These are phyloP conservation scores for Aureobasidium uvarum DNA, from an alignment of 2,329 filamentous ascomycete species.

Conservation along the genomic window DNA sequence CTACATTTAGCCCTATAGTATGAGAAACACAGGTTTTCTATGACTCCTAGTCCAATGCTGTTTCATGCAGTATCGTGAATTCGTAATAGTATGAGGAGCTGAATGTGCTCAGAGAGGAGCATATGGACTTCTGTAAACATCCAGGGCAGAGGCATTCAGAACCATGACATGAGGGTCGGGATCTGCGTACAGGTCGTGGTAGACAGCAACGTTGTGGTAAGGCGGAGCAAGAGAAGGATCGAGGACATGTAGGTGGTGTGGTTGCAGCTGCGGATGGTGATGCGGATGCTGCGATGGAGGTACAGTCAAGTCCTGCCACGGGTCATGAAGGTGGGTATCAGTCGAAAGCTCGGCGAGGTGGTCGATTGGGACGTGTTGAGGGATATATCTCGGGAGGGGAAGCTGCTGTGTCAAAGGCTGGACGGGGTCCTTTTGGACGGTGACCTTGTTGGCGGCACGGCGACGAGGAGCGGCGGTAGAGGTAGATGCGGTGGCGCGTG, in stretches of 20 bases:
- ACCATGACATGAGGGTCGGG: slow-evolving; percentile 8
- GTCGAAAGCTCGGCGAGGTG: background rate
- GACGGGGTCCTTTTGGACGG: background rate
- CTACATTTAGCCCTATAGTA: background rate
- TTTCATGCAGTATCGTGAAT: slow-evolving; percentile 4
- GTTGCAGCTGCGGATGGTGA: slow-evolving; percentile 6
- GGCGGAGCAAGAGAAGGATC: slow-evolving; percentile 21
- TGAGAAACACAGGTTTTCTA: background rate
- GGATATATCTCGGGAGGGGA: background rate
- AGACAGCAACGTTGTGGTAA: slow-evolving; percentile 8
- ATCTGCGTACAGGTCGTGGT: slow-evolving; percentile 19
- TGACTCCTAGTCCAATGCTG: background rate
- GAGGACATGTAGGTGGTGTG: slow-evolving; percentile 19
- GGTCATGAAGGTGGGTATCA: slow-evolving; percentile 20
- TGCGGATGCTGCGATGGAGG: background rate
- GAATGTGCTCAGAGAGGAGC: slow-evolving; percentile 11
- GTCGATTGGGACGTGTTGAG: background rate
- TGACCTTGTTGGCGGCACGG: background rate
- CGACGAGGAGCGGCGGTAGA: background rate
- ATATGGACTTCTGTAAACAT: slow-evolving; percentile 24
- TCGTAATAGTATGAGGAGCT: background rate
- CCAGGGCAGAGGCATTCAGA: background rate
- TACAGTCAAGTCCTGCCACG: slow-evolving; percentile 17
- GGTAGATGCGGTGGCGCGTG: background rate
- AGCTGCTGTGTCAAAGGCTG: background rate